phyloP scores from a whole-genome alignment of 768 basidiomycete species.

The Termitomyces sp. region DNA sequence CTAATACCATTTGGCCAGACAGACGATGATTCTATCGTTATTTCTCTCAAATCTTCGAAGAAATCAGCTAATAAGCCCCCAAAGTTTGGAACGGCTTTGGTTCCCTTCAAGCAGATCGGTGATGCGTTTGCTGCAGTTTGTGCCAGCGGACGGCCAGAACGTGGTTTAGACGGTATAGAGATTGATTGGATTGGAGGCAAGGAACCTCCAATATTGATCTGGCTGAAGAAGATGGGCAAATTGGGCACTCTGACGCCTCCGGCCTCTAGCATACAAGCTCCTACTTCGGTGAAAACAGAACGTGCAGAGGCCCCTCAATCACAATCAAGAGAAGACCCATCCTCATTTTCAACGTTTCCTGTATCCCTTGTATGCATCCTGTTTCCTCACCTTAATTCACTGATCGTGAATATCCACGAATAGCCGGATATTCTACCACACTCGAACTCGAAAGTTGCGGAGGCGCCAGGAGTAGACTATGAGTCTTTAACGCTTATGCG shows the following conservation, averaged over 20 bases:
- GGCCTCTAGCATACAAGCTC: not conserved
- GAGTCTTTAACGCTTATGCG: slow-evolving; percentile 78
- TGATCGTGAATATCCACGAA: slow-evolving; percentile 7
- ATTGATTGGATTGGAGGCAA: slow-evolving; percentile 69
- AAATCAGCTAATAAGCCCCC: slow-evolving; percentile 51
- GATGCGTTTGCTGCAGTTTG: slow-evolving; percentile 75
- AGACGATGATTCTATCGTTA: slow-evolving; percentile 60
- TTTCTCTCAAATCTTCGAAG: slow-evolving; percentile 60
- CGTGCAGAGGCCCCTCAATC: slow-evolving; percentile 25
- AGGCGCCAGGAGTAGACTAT: slow-evolving; percentile 53
- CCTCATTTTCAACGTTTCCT: slow-evolving; percentile 61
- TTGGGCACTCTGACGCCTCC: slow-evolving; percentile 30
- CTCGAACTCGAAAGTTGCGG: slow-evolving; percentile 17
- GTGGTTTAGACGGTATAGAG: slow-evolving; percentile 57
- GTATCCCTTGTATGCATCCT: slow-evolving; percentile 42
- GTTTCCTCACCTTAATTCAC: not conserved
- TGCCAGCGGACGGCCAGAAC: slow-evolving; percentile 45
- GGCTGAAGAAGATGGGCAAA: slow-evolving; percentile 70
- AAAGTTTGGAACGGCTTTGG: slow-evolving; percentile 64
- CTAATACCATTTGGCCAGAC: slow-evolving; percentile 57
- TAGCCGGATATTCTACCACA: slow-evolving; percentile 25
- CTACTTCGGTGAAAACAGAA: slow-evolving; percentile 1
- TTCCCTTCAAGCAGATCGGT: slow-evolving; percentile 72
- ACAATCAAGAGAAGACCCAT: slow-evolving; percentile 20
- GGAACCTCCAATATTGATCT: slow-evolving; percentile 68